Evolutionary conservation across 2,329 filamentous ascomycete species (phyloP).

Genomic region (Apiospora phragmitis): DNA sequence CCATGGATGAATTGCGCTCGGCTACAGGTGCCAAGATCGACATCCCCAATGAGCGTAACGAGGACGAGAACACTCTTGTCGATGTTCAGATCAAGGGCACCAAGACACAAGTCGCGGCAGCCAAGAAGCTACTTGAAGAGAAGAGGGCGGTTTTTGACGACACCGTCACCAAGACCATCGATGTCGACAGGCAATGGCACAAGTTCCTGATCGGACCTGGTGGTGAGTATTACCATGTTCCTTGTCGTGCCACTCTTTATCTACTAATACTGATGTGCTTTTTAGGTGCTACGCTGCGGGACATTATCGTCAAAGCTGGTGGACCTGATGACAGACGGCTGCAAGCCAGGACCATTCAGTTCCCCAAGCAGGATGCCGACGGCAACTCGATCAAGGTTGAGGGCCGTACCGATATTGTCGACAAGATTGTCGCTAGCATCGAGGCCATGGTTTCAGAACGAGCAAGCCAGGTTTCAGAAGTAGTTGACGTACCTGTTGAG

Average conservation of each 20-base stretch:
- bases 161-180: slow-evolving; percentile 79
- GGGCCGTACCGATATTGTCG: slow-evolving; percentile 79
- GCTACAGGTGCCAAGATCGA: slow-evolving; percentile 87
- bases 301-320: slow-evolving; percentile 84
- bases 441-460: slow-evolving; percentile 79
- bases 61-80: slow-evolving; percentile 66
- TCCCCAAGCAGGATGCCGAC: slow-evolving; percentile 84
- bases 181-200: slow-evolving; percentile 95
- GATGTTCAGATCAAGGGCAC: slow-evolving; percentile 93
- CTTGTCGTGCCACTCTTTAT: neutral
- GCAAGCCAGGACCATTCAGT: slow-evolving; percentile 87
- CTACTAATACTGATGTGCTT: slow-evolving; percentile 38
- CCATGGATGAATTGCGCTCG: slow-evolving; percentile 86
- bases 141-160: slow-evolving; percentile 86
- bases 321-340: slow-evolving; percentile 84
- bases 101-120: slow-evolving; percentile 85
- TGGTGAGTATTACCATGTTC: slow-evolving; percentile 58
- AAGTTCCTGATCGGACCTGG: slow-evolving; percentile 83
- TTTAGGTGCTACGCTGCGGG: slow-evolving; percentile 79
- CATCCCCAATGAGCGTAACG: slow-evolving; percentile 78
- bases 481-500: slow-evolving; percentile 79
- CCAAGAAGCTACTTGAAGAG: slow-evolving; percentile 86
- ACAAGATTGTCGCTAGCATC: slow-evolving; percentile 84
- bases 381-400: slow-evolving; percentile 86
- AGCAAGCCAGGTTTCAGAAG: slow-evolving; percentile 77